Base-by-base conservation (phyloP, 1,139 yeast species). In the Candida sp. region DNA sequence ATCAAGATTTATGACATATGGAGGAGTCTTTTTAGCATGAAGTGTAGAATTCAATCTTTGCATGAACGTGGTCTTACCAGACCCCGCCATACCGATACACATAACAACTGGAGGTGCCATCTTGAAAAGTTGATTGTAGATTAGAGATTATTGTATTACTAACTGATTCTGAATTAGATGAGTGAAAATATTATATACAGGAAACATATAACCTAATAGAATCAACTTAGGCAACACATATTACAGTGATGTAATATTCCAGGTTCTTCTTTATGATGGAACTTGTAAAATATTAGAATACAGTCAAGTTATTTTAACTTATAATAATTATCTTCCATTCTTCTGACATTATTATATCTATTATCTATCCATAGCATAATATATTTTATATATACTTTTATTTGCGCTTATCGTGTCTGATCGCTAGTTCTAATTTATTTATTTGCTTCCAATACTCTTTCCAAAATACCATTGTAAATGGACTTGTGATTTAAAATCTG, bases 61-160 rank as follows among this genome's bases (percentile, higher is more conserved):
- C 90, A 95, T 85, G 63, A 95, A 93, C 3, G 99, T 95, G 68
- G 99, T 93, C 67, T 95, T 95, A 56, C 99, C 99, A 42, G 95
- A 84, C 35, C 96, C 97, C 56, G 97, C 97, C 97, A 90, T 90
- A 49, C 98, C 97, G 50, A 91, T 88, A 65, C 96, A 88, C 34
- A 90, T 72, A 34, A 90, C 71, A 4, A 89, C 84, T 25, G 84
- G 75, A 35, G 88, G 81, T 39, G 79, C 68, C 82, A 76, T 79
- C 19, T 35, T 53, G 46, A 22, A 6, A 11, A 27, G 15, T n/a
- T n/a, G n/a, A n/a, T n/a, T n/a, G n/a, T n/a, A n/a, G n/a, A n/a
- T n/a, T n/a, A n/a, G n/a, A n/a, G n/a, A n/a, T n/a, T n/a, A 25
- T 9, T 25, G 9, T 9, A 25, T 25, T 25, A 25, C 29, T 6